Evolutionary conservation across 352 stramenopile genomes (phyloP), one percentile per base, ranked within the genome.

Genomic region (Pythium dissimile): DNA sequence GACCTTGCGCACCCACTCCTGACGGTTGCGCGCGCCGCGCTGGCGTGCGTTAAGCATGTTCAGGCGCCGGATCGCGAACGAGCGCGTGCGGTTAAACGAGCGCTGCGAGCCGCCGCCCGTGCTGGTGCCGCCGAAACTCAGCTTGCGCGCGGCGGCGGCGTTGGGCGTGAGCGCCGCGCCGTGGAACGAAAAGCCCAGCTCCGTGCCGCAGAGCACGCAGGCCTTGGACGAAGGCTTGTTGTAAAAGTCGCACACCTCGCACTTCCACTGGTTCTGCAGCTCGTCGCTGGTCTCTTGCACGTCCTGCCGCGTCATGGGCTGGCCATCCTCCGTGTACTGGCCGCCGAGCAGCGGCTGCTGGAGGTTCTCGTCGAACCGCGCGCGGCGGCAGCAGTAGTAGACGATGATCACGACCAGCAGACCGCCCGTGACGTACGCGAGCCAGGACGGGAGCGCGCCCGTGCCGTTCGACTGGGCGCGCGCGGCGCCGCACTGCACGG

Each of bases 231-330:
- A 91, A 26, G 75, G 73, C 62, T 94, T 94, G 72, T 94, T 94
- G 68, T 92, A 79, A 62, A 94, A 94, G 66, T 94, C 84, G 58
- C 84, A 94, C 7, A 94, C 84, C 45, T 92, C 82, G 64, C 84
- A 94, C 61, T 92, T 88, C 84, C 84, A 94, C 59, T 94, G 82
- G 6, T 69, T 84, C 37, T 75, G 83, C 7, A 94, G 69, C 49
- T 94, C 84, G 59, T 94, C 84, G 37, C 73, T 84, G 1, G 80
- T 80, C 47, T 94, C 84, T 54, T 94, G 84, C 11, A 94, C 84
- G 62, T 94, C 82, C 49, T 92, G 84, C 9, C 84, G 84, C 11
- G 84, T 94, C 69, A 94, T 87, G 39, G 82, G 84, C 70, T 92
- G 82, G 0, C 84, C 84, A 52, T 94, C 84, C 57, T 94, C 84